A percentile compares a stretch with the other conserved stretches of the same genome.
These are phyloP conservation scores for Gentiana dahurica DNA, from an alignment of 257 asterid species.

Conservation along the genomic window DNA sequence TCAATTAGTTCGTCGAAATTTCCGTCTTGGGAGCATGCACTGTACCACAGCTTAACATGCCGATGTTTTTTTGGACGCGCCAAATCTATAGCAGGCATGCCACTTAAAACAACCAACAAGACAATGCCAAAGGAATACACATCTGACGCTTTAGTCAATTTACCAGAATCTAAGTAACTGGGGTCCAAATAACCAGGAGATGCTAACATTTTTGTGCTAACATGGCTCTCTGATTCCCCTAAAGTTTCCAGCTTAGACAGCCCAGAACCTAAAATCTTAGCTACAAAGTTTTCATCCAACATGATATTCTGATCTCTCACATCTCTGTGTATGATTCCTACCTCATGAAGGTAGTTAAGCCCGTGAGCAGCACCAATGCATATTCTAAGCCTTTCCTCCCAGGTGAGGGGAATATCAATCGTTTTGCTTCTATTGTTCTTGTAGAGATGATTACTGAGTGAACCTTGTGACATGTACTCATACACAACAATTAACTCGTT, in stretches of 20 bases:
- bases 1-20: slow-evolving; percentile 6
- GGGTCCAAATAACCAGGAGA: slow-evolving; percentile 7
- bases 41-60: too few relatives aligned
- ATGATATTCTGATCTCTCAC: slow-evolving; percentile 7
- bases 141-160: slow-evolving; percentile 8
- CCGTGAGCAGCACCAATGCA: slow-evolving; percentile 8
- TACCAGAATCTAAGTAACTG: background rate
- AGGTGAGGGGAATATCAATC: background rate
- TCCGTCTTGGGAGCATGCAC: slow-evolving; percentile 1
- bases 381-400: slow-evolving; percentile 6
- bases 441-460: background rate
- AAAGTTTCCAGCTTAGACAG: too few relatives aligned
- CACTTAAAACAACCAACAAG: slow-evolving; percentile 7
- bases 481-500: background rate
- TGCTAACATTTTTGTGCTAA: slow-evolving; percentile 4
- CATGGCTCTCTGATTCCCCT: slow-evolving; percentile 1
- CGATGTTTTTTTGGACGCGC: too few relatives aligned
- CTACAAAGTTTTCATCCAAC: slow-evolving; percentile 8
- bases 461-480: background rate
- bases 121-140: slow-evolving; percentile 20
- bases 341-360: background rate
- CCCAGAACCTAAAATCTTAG: slow-evolving; percentile 5
- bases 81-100: background rate
- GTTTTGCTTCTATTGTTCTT: background rate
- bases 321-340: slow-evolving; percentile 8